Conservation (phyloP, 768 basidiomycete species). For the Suillus fuscotomentosus region DNA sequence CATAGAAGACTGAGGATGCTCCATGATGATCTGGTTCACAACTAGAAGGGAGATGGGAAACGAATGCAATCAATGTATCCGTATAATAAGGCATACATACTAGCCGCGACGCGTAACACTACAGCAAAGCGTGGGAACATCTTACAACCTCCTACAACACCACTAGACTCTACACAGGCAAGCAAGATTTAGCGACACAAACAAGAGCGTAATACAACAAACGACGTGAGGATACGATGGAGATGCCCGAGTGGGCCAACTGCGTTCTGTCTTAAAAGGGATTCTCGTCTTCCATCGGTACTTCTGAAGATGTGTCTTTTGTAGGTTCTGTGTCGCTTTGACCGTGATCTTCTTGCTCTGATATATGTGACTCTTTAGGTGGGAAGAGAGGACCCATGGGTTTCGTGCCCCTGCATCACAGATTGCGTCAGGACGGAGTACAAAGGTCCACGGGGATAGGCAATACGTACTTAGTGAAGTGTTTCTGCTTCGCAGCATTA, state of each 20-base stretch:
- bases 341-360: slow-evolving; percentile 32
- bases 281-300: slow-evolving; percentile 56
- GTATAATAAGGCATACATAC: not conserved
- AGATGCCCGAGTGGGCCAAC: slow-evolving; percentile 12
- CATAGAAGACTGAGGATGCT: not conserved
- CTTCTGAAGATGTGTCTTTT: slow-evolving; percentile 24
- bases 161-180: slow-evolving; percentile 3
- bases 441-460: slow-evolving; percentile 4
- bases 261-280: slow-evolving; percentile 50
- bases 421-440: slow-evolving; percentile 5
- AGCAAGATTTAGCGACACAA: slow-evolving; percentile 30
- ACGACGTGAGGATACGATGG: slow-evolving; percentile 21
- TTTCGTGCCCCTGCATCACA: slow-evolving; percentile 49
- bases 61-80: slow-evolving; percentile 2
- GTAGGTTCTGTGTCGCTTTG: slow-evolving; percentile 39
- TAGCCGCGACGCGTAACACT: slow-evolving; percentile 10
- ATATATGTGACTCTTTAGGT: slow-evolving; percentile 33
- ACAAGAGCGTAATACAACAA: slow-evolving; percentile 21
- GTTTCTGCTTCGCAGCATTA: slow-evolving; percentile 87
- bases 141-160: slow-evolving; percentile 7
- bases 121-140: slow-evolving; percentile 27
- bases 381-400: slow-evolving; percentile 61
- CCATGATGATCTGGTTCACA: not conserved
- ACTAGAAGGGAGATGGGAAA: not conserved
- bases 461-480: slow-evolving; percentile 77